phyloP scores from a whole-genome alignment of 148 eudicot genomes.

The Arctostaphylos glauca region DNA sequence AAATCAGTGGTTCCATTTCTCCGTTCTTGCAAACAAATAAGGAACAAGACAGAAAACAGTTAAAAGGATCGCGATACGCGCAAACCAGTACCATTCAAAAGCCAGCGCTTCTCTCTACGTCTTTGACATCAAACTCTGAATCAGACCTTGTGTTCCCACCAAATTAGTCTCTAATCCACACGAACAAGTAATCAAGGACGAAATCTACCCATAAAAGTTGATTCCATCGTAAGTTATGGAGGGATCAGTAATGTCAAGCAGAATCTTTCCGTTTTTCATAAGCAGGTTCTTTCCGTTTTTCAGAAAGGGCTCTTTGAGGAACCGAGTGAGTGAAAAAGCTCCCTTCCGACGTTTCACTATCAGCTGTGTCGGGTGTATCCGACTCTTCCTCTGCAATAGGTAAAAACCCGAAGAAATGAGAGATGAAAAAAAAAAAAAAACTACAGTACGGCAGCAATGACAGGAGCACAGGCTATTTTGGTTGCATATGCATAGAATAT shows the following conservation, averaged over 20 bases:
- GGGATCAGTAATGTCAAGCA: constrained; percentile 7
- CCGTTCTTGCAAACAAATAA: neutral
- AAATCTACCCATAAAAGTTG: neutral
- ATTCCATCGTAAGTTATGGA: neutral
- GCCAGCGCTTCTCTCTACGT: neutral
- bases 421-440: neutral
- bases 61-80: neutral
- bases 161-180: constrained; percentile 6
- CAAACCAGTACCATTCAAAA: neutral
- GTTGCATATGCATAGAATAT: neutral
- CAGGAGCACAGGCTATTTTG: neutral
- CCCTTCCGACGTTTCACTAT: constrained; percentile 42
- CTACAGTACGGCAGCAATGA: neutral
- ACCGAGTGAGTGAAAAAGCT: constrained; percentile 58
- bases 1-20: neutral
- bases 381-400: constrained; percentile 70
- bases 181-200: neutral
- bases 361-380: constrained; percentile 55
- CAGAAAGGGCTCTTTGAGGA: constrained; percentile 46
- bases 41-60: neutral
- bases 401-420: neutral
- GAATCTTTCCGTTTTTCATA: constrained; percentile 40
- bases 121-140: neutral
- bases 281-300: constrained; percentile 35
- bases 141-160: neutral